Evolutionary conservation across 2,329 filamentous ascomycete genomes (phyloP).

Genomic region (Penicillium sp.): DNA sequence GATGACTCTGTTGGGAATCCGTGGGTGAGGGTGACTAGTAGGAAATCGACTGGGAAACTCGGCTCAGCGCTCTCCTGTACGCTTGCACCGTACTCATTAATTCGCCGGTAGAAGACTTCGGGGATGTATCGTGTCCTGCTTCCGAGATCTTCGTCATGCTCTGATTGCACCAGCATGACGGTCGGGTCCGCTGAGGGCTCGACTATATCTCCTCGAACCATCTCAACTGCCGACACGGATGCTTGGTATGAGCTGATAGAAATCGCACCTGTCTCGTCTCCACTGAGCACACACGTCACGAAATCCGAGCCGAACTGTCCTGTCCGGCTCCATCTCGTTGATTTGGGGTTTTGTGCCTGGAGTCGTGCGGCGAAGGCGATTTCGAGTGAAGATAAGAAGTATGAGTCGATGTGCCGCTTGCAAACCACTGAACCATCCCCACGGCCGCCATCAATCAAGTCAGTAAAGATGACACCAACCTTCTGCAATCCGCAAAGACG

Average conservation of each 20-base stretch:
- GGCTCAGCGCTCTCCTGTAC: constrained; percentile 98
- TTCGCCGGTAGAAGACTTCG: constrained; percentile 91
- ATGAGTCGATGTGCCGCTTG: constrained; percentile 93
- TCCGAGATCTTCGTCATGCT: constrained; percentile 71
- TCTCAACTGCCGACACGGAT: constrained; percentile 92
- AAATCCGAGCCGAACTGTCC: constrained; percentile 94
- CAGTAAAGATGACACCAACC: constrained; percentile 92
- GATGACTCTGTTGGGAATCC: constrained; percentile 82
- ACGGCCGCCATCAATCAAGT: constrained; percentile 76
- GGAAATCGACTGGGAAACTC: constrained; percentile 91
- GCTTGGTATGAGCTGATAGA: constrained; percentile 89
- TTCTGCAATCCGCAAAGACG: constrained; percentile 79
- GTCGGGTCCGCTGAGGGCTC: constrained; percentile 91
- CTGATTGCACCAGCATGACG: constrained; percentile 90
- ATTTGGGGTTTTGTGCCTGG: constrained; percentile 82
- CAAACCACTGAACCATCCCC: constrained; percentile 86
- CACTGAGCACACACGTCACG: constrained; percentile 93
- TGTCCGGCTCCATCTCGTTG: constrained; percentile 95
- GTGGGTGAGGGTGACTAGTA: constrained; percentile 92
- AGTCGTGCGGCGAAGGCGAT: constrained; percentile 83
- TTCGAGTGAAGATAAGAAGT: constrained; percentile 89
- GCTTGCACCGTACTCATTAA: constrained; percentile 95
- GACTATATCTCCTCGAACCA: constrained; percentile 91
- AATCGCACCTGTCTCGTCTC: constrained; percentile 85
- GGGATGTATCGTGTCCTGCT: constrained; percentile 84